phyloP scores from a whole-genome alignment of 2,329 filamentous ascomycete genomes.

The Penicillium sp. region DNA sequence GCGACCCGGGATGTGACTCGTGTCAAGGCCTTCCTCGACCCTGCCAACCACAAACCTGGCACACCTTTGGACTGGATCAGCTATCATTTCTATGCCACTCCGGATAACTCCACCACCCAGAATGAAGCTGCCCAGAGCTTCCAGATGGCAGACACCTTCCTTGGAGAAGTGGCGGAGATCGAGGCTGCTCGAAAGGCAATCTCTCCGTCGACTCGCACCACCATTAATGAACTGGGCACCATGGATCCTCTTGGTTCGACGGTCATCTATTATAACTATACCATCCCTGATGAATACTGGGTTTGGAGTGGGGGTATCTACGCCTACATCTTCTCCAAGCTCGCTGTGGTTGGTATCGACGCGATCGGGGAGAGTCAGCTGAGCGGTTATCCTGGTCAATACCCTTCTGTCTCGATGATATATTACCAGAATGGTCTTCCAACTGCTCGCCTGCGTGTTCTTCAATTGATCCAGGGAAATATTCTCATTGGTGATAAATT shows the following conservation, averaged over 20 bases:
- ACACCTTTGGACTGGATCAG: slow-evolving; percentile 14
- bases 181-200: slow-evolving; percentile 6
- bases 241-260: slow-evolving; percentile 12
- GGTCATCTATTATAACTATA: slow-evolving; percentile 3
- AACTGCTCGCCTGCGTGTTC: slow-evolving; percentile 5
- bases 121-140: slow-evolving; percentile 7
- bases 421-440: slow-evolving; percentile 8
- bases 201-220: slow-evolving; percentile 1
- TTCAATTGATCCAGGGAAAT: slow-evolving; percentile 2
- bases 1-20: slow-evolving; percentile 11
- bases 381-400: slow-evolving; percentile 12
- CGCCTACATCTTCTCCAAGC: slow-evolving; percentile 8
- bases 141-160: slow-evolving; percentile 5
- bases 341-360: slow-evolving; percentile 4
- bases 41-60: slow-evolving; percentile 5
- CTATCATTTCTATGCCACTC: slow-evolving; percentile 10
- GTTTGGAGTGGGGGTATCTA: slow-evolving; percentile 10
- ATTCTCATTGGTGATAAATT: slow-evolving; percentile 1
- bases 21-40: slow-evolving; percentile 6
- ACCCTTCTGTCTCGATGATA: slow-evolving; percentile 10
- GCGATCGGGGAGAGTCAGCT: slow-evolving; percentile 10
- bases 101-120: background rate
- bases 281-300: slow-evolving; percentile 7
- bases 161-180: slow-evolving; percentile 5
- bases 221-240: slow-evolving; percentile 8